These are phyloP conservation scores for Rubus parviflorus DNA, from an alignment of 306 rosid genomes.

Conservation along the genomic window DNA sequence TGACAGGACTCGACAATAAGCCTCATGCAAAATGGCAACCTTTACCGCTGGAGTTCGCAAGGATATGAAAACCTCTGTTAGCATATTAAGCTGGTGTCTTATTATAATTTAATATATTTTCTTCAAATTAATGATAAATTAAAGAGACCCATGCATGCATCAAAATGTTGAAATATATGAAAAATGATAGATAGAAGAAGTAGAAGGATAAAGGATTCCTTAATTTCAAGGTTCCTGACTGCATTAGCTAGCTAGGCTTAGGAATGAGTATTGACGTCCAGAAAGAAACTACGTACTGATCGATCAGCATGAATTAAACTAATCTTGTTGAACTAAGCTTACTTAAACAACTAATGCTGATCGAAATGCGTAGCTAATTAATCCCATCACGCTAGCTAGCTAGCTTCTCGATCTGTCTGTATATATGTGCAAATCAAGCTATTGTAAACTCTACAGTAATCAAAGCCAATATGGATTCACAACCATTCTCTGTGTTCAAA, in stretches of 20 bases:
- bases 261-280: background rate
- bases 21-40: too few relatives aligned
- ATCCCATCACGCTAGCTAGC: background rate
- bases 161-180: too few relatives aligned
- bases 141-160: too few relatives aligned
- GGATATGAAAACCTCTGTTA: too few relatives aligned
- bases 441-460: background rate
- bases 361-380: background rate
- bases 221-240: background rate
- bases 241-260: background rate
- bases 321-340: background rate
- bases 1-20: background rate
- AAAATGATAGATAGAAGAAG: too few relatives aligned
- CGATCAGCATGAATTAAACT: background rate
- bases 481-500: background rate
- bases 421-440: background rate
- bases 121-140: too few relatives aligned
- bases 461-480: conserved; percentile 16
- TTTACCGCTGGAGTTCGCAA: too few relatives aligned
- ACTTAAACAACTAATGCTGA: background rate
- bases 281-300: background rate
- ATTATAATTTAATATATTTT: too few relatives aligned
- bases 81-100: too few relatives aligned
- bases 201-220: too few relatives aligned
- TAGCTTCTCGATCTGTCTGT: background rate